Conservation (phyloP, 805 yeast genomes). For the Starmerella khaoyaiensis region DNA sequence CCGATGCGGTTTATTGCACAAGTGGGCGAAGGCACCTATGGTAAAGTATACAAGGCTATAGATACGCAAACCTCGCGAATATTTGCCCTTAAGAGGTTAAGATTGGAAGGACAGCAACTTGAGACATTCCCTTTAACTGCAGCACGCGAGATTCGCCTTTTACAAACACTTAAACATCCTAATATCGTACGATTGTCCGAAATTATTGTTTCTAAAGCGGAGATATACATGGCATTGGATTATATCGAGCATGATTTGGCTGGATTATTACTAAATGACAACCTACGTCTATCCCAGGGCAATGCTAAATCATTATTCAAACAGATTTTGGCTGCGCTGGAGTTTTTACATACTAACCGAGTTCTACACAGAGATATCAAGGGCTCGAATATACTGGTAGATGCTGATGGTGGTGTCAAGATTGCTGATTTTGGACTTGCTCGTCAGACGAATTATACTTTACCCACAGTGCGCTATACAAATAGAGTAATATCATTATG, state of each 20-base stretch:
- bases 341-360: slow-evolving; percentile 54
- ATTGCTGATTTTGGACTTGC: slow-evolving; percentile 96
- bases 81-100: slow-evolving; percentile 76
- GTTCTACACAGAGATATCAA: slow-evolving; percentile 82
- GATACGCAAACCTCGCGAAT: slow-evolving; percentile 52
- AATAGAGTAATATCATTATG: slow-evolving; percentile 91
- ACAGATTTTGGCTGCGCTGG: slow-evolving; percentile 67
- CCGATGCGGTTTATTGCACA: slow-evolving; percentile 64
- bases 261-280: slow-evolving; percentile 70
- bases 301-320: slow-evolving; percentile 67
- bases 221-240: slow-evolving; percentile 80
- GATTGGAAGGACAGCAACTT: slow-evolving; percentile 75
- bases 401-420: slow-evolving; percentile 59
- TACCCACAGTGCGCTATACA: slow-evolving; percentile 61
- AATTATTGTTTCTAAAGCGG: slow-evolving; percentile 66
- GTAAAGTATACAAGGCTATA: slow-evolving; percentile 82
- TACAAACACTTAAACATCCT: slow-evolving; percentile 70
- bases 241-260: slow-evolving; percentile 89
- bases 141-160: slow-evolving; percentile 71
- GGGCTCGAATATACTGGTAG: slow-evolving; percentile 81
- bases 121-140: slow-evolving; percentile 97
- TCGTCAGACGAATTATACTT: slow-evolving; percentile 28
- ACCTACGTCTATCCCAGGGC: slow-evolving; percentile 45
- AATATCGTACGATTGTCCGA: slow-evolving; percentile 74
- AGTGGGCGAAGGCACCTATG: slow-evolving; percentile 99